Evolutionary conservation across 352 stramenopile species (phyloP), one percentile per base, ranked within the genome.

Genomic region (Blastocystis sp.): DNA sequence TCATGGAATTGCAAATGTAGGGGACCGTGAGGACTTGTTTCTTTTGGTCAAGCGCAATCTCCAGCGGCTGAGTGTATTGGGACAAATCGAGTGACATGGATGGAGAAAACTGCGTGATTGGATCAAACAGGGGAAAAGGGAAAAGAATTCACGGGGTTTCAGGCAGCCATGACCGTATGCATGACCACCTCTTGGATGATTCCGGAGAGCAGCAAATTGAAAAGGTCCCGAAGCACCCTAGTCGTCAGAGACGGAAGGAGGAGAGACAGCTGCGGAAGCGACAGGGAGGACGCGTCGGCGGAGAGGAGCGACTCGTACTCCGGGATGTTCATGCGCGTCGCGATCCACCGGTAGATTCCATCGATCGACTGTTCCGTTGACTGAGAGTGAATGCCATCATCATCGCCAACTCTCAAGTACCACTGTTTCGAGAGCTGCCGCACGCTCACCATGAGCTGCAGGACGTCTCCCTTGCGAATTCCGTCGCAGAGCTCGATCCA

Each of bases 351-450:
- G 24, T 67, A 34, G 38, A 67, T 42, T 11, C 38, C 57, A 67
- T 67, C 32, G 24, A 67, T 81, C 46, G 69, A 65, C 14, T 63
- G 44, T 4, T 81, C 69, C 0, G 4, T 49, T 4, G 21, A 24
- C 69, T 81, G 63, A 2, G 18, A 18, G 1, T 18, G 18, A 63
- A 18, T 14, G 29, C n/a, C 1, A 42, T 38, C 3, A 24, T 21
- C 1, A 2, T 18, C 29, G 21, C 8, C 34, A 38, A 81, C 69
- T 38, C 40, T 63, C 27, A 81, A 38, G 40, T 81, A 81, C 51
- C 36, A 29, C 29, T 81, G 69, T 44, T 81, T 81, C 18, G 69
- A 21, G 27, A 81, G 42, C 69, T 81, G 69, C 16, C 42, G 32
- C 6, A 81, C 29, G 29, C 44, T 49, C 69, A 81, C 24, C 69